These are phyloP conservation scores for Barnettozyma pratensis DNA, from an alignment of 805 yeast genomes.

Conservation along the genomic window DNA sequence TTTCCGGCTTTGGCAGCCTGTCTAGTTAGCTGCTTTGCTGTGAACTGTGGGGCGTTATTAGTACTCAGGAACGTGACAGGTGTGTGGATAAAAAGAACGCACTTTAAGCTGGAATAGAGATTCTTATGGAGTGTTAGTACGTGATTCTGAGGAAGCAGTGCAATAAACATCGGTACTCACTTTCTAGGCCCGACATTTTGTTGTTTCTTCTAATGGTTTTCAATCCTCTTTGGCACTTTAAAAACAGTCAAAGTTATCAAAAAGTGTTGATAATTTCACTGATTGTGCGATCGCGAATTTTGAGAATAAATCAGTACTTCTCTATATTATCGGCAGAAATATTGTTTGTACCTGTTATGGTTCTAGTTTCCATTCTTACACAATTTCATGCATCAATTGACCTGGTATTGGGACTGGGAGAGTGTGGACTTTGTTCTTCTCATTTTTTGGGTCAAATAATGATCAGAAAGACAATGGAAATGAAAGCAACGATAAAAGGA, in stretches of 20 bases:
- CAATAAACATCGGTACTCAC: constrained; percentile 8
- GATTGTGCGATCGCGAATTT: no score
- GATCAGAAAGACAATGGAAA: no score
- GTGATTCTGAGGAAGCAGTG: neutral
- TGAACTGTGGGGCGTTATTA: constrained; percentile 46
- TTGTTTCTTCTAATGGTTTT: neutral
- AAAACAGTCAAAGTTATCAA: neutral
- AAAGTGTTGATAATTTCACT: neutral
- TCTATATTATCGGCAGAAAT: no score
- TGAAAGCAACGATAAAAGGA: no score
- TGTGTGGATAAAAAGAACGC: constrained; percentile 8
- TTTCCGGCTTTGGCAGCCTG: constrained; percentile 90
- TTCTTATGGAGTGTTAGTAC: constrained; percentile 29
- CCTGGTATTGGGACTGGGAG: no score
- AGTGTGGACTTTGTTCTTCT: no score
- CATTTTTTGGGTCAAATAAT: no score
- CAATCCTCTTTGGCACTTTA: neutral
- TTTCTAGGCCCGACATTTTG: constrained; percentile 35
- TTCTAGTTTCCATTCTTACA: no score
- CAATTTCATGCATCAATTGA: no score
- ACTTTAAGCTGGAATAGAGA: constrained; percentile 61
- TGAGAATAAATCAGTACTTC: no score
- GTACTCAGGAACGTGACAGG: neutral
- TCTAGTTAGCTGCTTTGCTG: constrained; percentile 86
- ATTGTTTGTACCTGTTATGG: no score